A percentile compares a stretch with the other conserved stretches of the same genome.
Evolutionary conservation across 495 filamentous ascomycete genomes (phyloP).

Genomic region (Penicillium paradoxum): DNA sequence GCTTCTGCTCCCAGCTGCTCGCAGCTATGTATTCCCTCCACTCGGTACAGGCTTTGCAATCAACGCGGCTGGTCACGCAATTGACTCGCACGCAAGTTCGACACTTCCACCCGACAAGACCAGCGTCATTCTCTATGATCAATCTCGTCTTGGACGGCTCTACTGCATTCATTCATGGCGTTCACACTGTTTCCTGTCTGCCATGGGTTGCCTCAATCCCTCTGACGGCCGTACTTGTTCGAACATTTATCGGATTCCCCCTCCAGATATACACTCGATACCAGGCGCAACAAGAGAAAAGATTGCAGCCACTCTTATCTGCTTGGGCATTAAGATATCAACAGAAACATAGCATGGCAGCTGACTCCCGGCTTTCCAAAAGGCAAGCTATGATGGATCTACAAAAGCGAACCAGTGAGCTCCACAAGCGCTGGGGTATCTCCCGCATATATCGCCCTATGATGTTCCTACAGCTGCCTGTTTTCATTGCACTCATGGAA

Average conservation of each 20-base stretch:
- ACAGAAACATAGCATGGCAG: conserved; percentile 4
- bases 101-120: conserved; percentile 44
- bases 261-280: conserved; percentile 49
- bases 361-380: background rate
- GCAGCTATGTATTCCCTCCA: conserved; percentile 19
- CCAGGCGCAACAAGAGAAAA: conserved; percentile 35
- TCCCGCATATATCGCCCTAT: conserved; percentile 44
- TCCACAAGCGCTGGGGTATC: conserved; percentile 45
- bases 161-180: conserved; percentile 50
- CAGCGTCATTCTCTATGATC: conserved; percentile 28
- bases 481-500: conserved; percentile 67
- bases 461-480: conserved; percentile 51
- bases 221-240: conserved; percentile 59
- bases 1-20: background rate
- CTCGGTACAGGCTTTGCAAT: conserved; percentile 7
- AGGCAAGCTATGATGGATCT: background rate
- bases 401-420: conserved; percentile 12
- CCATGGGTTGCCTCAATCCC: conserved; percentile 72
- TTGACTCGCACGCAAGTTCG: conserved; percentile 27
- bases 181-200: conserved; percentile 56
- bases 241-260: conserved; percentile 54
- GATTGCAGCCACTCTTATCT: conserved; percentile 46
- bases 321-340: conserved; percentile 42
- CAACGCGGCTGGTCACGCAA: conserved; percentile 3
- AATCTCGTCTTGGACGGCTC: conserved; percentile 47